Conservation (phyloP, 1,139 yeast genomes). For the Taphrina deformans region DNA sequence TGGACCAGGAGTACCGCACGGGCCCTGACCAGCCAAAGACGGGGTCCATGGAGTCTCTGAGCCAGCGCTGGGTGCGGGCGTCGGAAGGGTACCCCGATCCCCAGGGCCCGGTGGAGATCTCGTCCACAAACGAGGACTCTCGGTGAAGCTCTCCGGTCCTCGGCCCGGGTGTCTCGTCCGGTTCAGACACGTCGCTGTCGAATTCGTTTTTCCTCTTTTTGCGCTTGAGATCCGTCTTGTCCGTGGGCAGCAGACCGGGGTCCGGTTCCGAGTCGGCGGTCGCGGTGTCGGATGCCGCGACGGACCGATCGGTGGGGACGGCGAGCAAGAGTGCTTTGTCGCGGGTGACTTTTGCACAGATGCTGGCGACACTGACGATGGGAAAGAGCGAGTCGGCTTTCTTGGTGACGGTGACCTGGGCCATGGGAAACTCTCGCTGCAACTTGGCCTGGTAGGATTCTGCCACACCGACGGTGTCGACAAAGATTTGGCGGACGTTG, state of each 20-base stretch:
- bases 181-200: not conserved
- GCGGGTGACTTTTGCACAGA: slow-evolving; percentile 94
- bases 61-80: slow-evolving; percentile 77
- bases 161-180: not conserved
- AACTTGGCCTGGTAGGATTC: slow-evolving; percentile 75
- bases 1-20: slow-evolving; percentile 91
- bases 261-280: not conserved
- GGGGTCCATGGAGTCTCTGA: slow-evolving; percentile 60
- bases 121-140: slow-evolving; percentile 34
- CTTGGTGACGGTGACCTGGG: slow-evolving; percentile 82
- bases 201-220: not conserved
- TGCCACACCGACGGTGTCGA: slow-evolving; percentile 98
- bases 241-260: too few relatives aligned
- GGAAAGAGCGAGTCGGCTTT: slow-evolving; percentile 95
- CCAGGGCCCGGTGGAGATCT: slow-evolving; percentile 40
- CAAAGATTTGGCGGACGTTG: slow-evolving; percentile 59
- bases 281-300: not conserved
- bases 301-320: not conserved
- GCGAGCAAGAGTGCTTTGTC: slow-evolving; percentile 60
- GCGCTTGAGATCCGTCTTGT: too few relatives aligned
- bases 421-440: slow-evolving; percentile 63
- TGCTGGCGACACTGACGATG: slow-evolving; percentile 93
- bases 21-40: slow-evolving; percentile 80
- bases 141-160: not conserved
- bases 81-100: slow-evolving; percentile 82